Conservation (phyloP, 768 basidiomycete species). For the Termitomyces sp. region DNA sequence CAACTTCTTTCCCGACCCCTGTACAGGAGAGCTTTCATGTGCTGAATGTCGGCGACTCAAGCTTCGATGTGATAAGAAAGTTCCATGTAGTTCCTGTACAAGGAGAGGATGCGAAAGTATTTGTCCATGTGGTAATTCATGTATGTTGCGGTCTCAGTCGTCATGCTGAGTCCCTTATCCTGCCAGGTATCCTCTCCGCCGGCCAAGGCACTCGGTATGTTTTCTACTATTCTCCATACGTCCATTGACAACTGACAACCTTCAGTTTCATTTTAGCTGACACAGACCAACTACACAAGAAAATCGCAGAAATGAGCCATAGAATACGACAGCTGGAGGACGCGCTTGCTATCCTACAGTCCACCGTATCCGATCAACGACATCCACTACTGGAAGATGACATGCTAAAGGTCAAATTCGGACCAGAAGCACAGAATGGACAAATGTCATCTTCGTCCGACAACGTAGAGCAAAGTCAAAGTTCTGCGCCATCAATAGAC, state of each 20-base stretch:
- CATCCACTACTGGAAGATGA: slow-evolving; percentile 57
- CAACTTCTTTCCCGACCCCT: background rate
- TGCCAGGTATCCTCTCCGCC: slow-evolving; percentile 39
- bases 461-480: slow-evolving; percentile 30
- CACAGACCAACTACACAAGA: slow-evolving; percentile 58
- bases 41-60: slow-evolving; percentile 48
- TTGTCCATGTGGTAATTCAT: slow-evolving; percentile 46
- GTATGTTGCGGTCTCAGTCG: background rate
- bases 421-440: slow-evolving; percentile 35
- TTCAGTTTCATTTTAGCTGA: slow-evolving; percentile 60
- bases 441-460: slow-evolving; percentile 2
- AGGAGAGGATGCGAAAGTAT: slow-evolving; percentile 60
- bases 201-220: slow-evolving; percentile 45
- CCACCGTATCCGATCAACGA: slow-evolving; percentile 46
- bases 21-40: slow-evolving; percentile 44
- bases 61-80: slow-evolving; percentile 46
- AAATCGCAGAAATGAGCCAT: slow-evolving; percentile 62
- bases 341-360: slow-evolving; percentile 56
- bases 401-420: slow-evolving; percentile 51
- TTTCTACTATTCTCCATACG: background rate
- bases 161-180: background rate
- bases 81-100: slow-evolving; percentile 45
- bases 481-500: slow-evolving; percentile 34
- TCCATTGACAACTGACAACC: background rate
- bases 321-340: slow-evolving; percentile 68